Evolutionary conservation across 108 stramenopile species (phyloP), one percentile per base, ranked within the genome.

Genomic region (Hondaea fermentalgiana): DNA sequence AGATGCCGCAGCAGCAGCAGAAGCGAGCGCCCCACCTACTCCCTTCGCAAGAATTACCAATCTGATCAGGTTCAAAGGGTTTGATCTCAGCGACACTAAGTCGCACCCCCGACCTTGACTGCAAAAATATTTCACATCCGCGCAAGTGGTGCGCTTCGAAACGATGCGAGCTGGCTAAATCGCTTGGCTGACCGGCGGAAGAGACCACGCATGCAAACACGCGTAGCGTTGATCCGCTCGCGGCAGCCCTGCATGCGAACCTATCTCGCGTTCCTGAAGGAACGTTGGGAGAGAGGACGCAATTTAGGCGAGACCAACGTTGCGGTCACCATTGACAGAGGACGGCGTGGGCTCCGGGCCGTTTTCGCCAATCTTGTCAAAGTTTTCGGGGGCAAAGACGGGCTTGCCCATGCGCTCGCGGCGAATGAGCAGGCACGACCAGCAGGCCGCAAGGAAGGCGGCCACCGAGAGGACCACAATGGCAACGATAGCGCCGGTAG

Each of bases 1-100:
- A 35, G 2, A 35, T 35, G 35, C 35, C 35, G 35, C 35, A 35
- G 35, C 35, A 35, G 35, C 35, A 35, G 35, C 35, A 35, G 35
- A 35, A 35, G 55, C 55, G 16, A 57, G 55, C 14, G 42, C 42
- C 42, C 64, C 0, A 69, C 64, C 64, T 69, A 23, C 64, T 83
- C 76, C 76, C 51, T 83, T 45, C 76, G 76, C 76, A 83, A 23
- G 49, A 21, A 83, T 53, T 83, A 83, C n/a, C 64, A 42, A 57
- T 19, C 51, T 83, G 76, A 45, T 83, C 76, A 83, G 51, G 76
- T 83, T 83, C 76, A 83, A 83, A 83, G 49, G 76, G 76, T 83
- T 45, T 83, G 45, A 47, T 83, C 76, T 83, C 76, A 83, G 76
- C 76, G 49, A 53, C 76, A 6, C 8, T 23, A 42, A 23, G 64